Base-by-base conservation (phyloP, 495 filamentous ascomycete species). In the Monascus purpureus region DNA sequence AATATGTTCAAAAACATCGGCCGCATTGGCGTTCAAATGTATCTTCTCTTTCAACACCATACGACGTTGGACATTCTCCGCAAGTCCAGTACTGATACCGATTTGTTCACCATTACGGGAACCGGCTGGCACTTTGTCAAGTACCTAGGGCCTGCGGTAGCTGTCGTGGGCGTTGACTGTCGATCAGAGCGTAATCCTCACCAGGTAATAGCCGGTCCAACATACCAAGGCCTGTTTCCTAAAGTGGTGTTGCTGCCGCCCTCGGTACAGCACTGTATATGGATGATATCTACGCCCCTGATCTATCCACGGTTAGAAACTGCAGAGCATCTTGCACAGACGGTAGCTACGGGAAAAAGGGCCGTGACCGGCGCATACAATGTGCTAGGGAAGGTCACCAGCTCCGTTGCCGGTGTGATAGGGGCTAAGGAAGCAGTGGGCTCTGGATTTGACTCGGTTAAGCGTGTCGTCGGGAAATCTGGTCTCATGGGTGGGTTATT, bases 1-100 rank as follows among this genome's bases (percentile, higher is more conserved):
- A 77, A 92, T 35, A 84, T 95, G 61, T 95, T 97, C 67, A 94
- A 93, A 53, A 94, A 94, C 51, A 93, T 96, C 42, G 90, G 90
- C 15, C 80, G 90, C 14, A 78, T 97, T 17, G 92, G 83, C n/a
- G 88, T 93, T 33, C 85, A 95, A 38, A 95, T 93, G 84, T 97
- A 95, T 47, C 68, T 97, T n/a, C 74, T 97, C 13, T 97, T 97
- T 63, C 90, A 97, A 46, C 90, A 97, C 49, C 90, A 97, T 52
- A 94, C 92, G 0, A 94, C 86, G 1, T 71, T 92, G 12, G 92
- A 96, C 44, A 80, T 96, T 18, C 73, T 97, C 12, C 77, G 88
- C 18, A 84, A 84, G 40, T 74, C 87, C 33, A 76, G 67, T 45
- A 80, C 79, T 29, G 92, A 96, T 37, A 65, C 73, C 15, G 90